Evolutionary conservation across 805 yeast species (phyloP).

Genomic region (Saccharomyces eubayanus): DNA sequence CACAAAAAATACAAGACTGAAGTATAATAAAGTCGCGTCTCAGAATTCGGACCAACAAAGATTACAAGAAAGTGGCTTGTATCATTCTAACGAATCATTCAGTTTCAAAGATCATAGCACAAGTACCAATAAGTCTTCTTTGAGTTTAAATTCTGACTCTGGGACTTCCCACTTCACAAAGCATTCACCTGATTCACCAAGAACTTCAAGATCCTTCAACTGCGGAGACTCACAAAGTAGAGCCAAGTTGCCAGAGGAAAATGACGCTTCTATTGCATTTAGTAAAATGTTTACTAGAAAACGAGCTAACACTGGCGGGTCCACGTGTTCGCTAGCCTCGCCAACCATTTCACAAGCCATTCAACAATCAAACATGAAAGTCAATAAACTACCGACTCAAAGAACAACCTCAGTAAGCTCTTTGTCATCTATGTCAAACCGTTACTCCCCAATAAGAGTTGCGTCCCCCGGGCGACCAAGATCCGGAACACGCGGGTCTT

Average conservation of each 20-base stretch:
- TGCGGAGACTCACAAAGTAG: constrained; percentile 1
- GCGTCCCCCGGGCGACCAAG: constrained; percentile 27
- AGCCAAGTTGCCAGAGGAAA: constrained; percentile 18
- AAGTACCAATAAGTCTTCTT: neutral
- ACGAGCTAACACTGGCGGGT: constrained; percentile 26
- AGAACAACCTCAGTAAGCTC: constrained; percentile 20
- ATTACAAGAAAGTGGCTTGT: neutral
- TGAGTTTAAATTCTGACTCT: neutral
- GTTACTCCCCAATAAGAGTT: constrained; percentile 26
- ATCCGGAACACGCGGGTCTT: constrained; percentile 23
- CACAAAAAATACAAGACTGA: neutral
- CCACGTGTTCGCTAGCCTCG: constrained; percentile 24
- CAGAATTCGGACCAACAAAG: neutral
- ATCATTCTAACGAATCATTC: neutral
- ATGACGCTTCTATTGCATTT: constrained; percentile 32
- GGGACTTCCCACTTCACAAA: neutral
- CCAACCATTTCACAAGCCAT: constrained; percentile 1
- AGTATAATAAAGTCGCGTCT: neutral
- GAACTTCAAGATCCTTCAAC: constrained; percentile 1
- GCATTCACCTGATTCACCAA: constrained; percentile 1
- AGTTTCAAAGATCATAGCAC: neutral
- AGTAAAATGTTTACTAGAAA: constrained; percentile 29
- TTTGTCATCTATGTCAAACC: constrained; percentile 18
- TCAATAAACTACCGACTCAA: constrained; percentile 10
- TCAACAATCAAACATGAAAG: neutral